Evolutionary conservation across 2,329 filamentous ascomycete genomes (phyloP), one percentile per base, ranked within the genome.

Genomic region (Venturiaceae sp.): DNA sequence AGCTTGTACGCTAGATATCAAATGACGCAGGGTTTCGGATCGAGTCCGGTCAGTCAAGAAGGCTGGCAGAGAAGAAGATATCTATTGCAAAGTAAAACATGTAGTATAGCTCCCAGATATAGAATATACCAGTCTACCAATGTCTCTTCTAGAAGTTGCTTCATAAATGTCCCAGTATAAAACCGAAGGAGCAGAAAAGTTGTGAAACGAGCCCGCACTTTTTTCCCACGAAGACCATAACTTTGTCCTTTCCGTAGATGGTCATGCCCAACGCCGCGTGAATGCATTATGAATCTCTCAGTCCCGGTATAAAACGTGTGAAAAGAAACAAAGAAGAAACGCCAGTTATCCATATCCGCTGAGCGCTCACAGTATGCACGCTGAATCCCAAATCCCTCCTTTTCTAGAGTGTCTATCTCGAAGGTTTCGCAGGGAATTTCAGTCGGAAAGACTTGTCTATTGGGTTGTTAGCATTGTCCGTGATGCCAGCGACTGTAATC

Each of bases 401-500:
- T 28, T n/a, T 13, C 3, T 26, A 46, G 21, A 28, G 44, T 50
- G 26, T 50, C 44, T 50, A 50, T 50, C 44, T 50, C 44, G 44
- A 28, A 13, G 55, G n/a, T 34, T 50, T 58, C 9, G 57, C 37
- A 19, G 46, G 47, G 23, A 58, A 58, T 55, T 58, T 58, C 16
- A 58, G 28, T 5, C 57, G 57, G 37, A 58, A 58, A 16, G 32
- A 23, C 30, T 58, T 58, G 28, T 58, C 57, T 58, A 19, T 13
- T 14, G n/a, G 21, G 54, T 14, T 34, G 46, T 52, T 23, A 56
- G 54, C 7, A 46, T 39, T 50, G 1, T 58, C 11, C 4, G 4
- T 21, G 14, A 16, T 11, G 6, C 23, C 11, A 14, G 3, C n/a
- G 14, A 44, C 34, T 16, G 3, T 21, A 55, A n/a, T 32, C 62